These are phyloP conservation scores for Fusarium sp. DNA, from an alignment of 2,329 filamentous ascomycete genomes.

Conservation along the genomic window DNA sequence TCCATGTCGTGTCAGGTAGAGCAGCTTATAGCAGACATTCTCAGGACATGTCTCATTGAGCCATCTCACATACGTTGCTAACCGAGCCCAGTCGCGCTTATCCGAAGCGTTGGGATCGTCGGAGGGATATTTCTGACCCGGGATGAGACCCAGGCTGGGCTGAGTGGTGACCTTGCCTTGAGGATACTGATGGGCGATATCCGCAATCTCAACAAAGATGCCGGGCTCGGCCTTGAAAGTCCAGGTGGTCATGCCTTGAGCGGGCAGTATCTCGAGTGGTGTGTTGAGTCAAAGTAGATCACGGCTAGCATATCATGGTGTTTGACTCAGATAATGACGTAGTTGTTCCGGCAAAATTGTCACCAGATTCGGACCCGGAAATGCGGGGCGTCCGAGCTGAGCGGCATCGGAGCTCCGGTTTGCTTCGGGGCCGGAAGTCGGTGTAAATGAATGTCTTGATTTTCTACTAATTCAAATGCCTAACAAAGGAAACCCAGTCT, in stretches of 20 bases:
- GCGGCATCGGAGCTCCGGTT: neutral
- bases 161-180: slow-evolving; percentile 53
- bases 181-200: slow-evolving; percentile 43
- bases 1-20: slow-evolving; percentile 68
- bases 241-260: slow-evolving; percentile 38
- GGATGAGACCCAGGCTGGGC: slow-evolving; percentile 65
- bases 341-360: slow-evolving; percentile 24
- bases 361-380: neutral
- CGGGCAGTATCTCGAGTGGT: neutral
- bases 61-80: slow-evolving; percentile 58
- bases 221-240: slow-evolving; percentile 41
- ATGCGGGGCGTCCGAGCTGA: slow-evolving; percentile 1
- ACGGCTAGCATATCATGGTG: neutral
- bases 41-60: slow-evolving; percentile 57
- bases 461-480: neutral
- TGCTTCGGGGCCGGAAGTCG: neutral
- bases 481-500: neutral
- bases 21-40: slow-evolving; percentile 64
- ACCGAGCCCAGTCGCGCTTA: slow-evolving; percentile 64
- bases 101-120: slow-evolving; percentile 45
- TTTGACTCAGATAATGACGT: slow-evolving; percentile 23
- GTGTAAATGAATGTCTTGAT: neutral
- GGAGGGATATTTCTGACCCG: slow-evolving; percentile 58
- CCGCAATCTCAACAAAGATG: slow-evolving; percentile 58
- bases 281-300: neutral